Base-by-base conservation (phyloP, 2,329 filamentous ascomycete species). In the Incumbomyces delicatus region DNA sequence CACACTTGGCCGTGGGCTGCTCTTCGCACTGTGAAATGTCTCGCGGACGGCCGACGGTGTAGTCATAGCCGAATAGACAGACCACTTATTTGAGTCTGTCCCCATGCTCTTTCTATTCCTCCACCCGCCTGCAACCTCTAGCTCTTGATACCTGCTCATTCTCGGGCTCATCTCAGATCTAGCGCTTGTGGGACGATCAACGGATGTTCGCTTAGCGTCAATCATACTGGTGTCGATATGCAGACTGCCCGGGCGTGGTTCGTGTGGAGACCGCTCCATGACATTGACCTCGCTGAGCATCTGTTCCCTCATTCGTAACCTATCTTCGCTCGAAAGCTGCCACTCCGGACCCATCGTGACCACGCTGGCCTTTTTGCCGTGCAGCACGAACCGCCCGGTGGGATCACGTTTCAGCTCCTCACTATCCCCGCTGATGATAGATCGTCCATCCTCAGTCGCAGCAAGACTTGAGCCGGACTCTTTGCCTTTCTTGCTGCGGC, bases 301-400 rank as follows among this genome's bases (percentile, higher is more conserved):
- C 17, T 44, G 42, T 20, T 45, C 42, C 13, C 81, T 75, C 41
- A 81, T 70, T 48, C 80, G 77, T 35, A 87, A 67, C 32, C 82
- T 79, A 58, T 89, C 84, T 50, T 90, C 85, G 0, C 80, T 75
- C 1, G 82, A 76, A 66, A 89, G 78, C 58, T 90, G 83, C 70
- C 95, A 81, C 57, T 95, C 90, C n/a, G 82, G 81, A 7, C 89
- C 88, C 61, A 98, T 94, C n/a, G 87, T 94, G 56, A 98, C 87
- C 47, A 98, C 86, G 1, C 88, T 95, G 2, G 92, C 92, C 66
- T 98, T 96, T 71, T 96, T 98, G 50, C 92, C 90, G 60, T 98
- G 92, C 3, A 98, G 82, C 3, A 92, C 94, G 63, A 98, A 98
- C 58, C 87, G 94, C 4, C 87, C 87, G 11, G 85, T 80, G 12